Evolutionary conservation across 257 asterid species (phyloP), one percentile per base, ranked within the genome.

Genomic region (Capsicum rhomboideum): DNA sequence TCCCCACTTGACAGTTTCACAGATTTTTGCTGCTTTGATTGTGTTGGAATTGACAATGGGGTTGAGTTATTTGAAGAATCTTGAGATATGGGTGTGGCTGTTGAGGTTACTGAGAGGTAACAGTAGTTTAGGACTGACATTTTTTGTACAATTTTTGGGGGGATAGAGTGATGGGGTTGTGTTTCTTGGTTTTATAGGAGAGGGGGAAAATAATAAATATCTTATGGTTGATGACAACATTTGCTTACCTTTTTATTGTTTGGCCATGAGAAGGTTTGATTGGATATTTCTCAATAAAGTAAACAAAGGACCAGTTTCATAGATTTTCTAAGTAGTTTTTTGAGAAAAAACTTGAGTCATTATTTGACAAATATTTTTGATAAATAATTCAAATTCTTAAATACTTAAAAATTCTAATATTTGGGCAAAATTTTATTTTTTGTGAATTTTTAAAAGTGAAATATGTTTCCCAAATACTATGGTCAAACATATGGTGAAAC

Each of bases 1-100:
- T 97, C 93, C 66, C 97, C 99, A 13, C 95, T 92, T 6, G 98
- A 93, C 98, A 97, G 92, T 88, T 94, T 94, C 93, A 85, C 16
- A 2, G 98, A 89, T 89, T 94, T 94, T n/a, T n/a, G n/a, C 88
- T 14, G 74, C 91, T 96, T 96, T 56, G 96, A 87, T 40, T 93
- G 95, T 16, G 81, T 85, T 81, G 29, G 89, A 44, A 69, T 71
- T 67, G 77, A 81, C 14, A 66, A 26, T 71, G 71, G 67, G 31
- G 46, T 77, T 50, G 46, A 17, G 5, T 28, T 77, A 9, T 79
- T 84, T 61, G 91, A 66, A 34, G 94, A 86, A 53, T 91, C 97
- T 61, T 85, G 94, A 20, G 96, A 87, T 72, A 91, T 77, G 72
- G 94, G 95, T 59, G 90, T 75, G 56, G 96, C 92, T 4, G 95